Percentiles rank a stretch among this genome's conserved stretches.
Evolutionary conservation across 805 yeast species (phyloP).

Genomic region (Nakazawaea sp.): DNA sequence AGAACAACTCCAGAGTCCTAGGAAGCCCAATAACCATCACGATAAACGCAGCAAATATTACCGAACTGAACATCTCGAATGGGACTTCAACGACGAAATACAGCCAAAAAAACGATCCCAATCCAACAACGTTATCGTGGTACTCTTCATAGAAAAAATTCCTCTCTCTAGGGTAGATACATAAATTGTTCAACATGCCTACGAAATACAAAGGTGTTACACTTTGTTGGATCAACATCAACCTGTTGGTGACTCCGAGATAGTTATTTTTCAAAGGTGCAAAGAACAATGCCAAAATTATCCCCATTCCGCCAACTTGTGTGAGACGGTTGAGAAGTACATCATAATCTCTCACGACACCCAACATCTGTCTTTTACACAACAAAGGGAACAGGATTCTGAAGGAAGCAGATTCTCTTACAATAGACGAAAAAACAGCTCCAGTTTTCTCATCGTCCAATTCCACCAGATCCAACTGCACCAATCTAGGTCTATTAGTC

Average conservation of each 20-base stretch:
- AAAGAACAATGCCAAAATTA: slow-evolving; percentile 56
- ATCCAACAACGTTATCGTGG: slow-evolving; percentile 64
- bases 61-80: slow-evolving; percentile 52
- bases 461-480: neutral
- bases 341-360: slow-evolving; percentile 36
- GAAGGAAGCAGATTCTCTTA: slow-evolving; percentile 18
- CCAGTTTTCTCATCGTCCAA: slow-evolving; percentile 1
- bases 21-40: slow-evolving; percentile 73
- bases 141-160: slow-evolving; percentile 74
- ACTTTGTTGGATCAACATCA: slow-evolving; percentile 74
- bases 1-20: slow-evolving; percentile 57
- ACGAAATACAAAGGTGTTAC: slow-evolving; percentile 65
- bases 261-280: slow-evolving; percentile 37
- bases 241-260: slow-evolving; percentile 47
- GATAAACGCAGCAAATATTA: slow-evolving; percentile 53
- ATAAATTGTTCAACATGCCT: slow-evolving; percentile 74
- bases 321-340: slow-evolving; percentile 50
- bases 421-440: slow-evolving; percentile 13
- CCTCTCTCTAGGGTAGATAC: slow-evolving; percentile 69
- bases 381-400: slow-evolving; percentile 21
- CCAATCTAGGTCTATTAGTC: neutral
- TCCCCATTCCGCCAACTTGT: slow-evolving; percentile 51
- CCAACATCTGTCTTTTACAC: slow-evolving; percentile 25
- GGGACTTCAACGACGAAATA: slow-evolving; percentile 64
- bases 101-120: slow-evolving; percentile 52